These are phyloP conservation scores for Penicillium arizonense DNA, from an alignment of 495 filamentous ascomycete genomes.

Conservation along the genomic window DNA sequence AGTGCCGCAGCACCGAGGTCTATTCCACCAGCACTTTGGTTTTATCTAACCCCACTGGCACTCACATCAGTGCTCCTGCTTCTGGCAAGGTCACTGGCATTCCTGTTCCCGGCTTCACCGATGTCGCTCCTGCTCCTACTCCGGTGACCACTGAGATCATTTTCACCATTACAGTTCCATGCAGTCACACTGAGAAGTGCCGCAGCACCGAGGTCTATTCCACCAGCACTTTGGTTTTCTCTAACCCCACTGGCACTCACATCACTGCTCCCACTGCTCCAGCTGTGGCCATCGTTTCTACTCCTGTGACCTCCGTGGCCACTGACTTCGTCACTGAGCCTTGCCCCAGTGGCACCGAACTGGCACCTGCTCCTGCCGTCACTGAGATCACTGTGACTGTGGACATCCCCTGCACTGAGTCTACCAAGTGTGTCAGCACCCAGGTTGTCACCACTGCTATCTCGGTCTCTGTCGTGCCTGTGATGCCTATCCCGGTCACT, in stretches of 20 bases:
- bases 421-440: slow-evolving; percentile 3
- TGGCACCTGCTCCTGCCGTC: not conserved
- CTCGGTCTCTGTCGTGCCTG: not conserved
- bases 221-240: not conserved
- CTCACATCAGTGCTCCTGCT: not conserved
- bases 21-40: not conserved
- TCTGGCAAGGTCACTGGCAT: not conserved
- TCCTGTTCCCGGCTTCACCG: too few species aligned
- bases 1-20: not conserved
- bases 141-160: not conserved
- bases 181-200: slow-evolving; percentile 3
- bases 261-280: not conserved
- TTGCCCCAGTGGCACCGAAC: not conserved
- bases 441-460: not conserved
- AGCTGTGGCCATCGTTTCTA: not conserved
- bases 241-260: not conserved
- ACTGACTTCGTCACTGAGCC: not conserved
- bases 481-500: not conserved
- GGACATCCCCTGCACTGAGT: slow-evolving; percentile 3
- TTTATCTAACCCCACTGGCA: not conserved
- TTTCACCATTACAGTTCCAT: not conserved
- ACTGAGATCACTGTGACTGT: slow-evolving; percentile 1
- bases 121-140: too few species aligned
- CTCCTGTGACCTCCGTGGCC: not conserved
- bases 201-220: not conserved